Evolutionary conservation across 768 basidiomycete species (phyloP), one percentile per base, ranked within the genome.

Genomic region (Cystofilobasidium bisporidii): DNA sequence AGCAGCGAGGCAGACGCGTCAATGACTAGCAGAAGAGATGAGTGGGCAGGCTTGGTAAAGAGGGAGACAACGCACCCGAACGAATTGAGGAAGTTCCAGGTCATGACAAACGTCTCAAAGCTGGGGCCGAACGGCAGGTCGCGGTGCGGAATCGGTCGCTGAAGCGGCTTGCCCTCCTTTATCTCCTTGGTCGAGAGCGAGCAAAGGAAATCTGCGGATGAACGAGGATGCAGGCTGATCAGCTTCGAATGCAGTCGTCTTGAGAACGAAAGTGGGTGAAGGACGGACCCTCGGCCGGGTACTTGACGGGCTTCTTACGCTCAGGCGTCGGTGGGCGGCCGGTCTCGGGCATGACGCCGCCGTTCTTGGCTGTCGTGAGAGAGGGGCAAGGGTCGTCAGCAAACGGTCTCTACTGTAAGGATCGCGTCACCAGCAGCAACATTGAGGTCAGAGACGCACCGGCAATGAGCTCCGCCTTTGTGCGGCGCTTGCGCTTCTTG

Each of bases 61-160:
- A 36, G 6, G 6, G 36, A 5, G 12, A 36, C 5, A 12, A 71
- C 77, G 69, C 75, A 96, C 96, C 92, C 91, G 77, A 93, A 93
- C 62, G 91, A 87, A 63, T 89, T 87, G 64, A 98, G 77, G 77
- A 94, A 94, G 77, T 90, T 92, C 93, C 93, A 99, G 12, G 85
- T 80, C 86, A 89, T 87, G 36, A 98, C 78, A 76, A 97, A 91
- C 12, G 82, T 79, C 75, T 97, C 93, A 70, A 96, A 94, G 17
- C 82, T 79, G 15, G 71, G 73, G 9, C 71, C 74, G 63, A 90
- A 89, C 5, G 90, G 87, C 61, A 91, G 78, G 17, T 72, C 63
- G 30, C 61, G 59, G 28, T 60, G 53, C 18, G 66, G 59, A 26
- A n/a, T 72, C 28, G 90, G 90, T 69, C 87, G 81, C 73, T 81